Conservation (phyloP, 805 yeast species). For the Phaffomyces thermotolerans region DNA sequence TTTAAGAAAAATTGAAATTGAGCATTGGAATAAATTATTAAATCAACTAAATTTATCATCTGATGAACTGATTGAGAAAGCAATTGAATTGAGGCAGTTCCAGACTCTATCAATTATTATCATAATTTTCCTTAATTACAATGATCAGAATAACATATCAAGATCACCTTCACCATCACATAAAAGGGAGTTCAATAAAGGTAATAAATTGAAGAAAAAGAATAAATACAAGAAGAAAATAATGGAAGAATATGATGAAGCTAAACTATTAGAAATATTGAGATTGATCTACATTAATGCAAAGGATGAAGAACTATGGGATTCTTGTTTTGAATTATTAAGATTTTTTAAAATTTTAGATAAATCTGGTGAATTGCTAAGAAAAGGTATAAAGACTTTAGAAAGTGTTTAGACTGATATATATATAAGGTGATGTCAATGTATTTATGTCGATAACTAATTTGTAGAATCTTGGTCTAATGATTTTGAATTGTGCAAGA, state of each 20-base stretch:
- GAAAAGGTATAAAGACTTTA: constrained; percentile 8
- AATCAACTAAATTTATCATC: constrained; percentile 33
- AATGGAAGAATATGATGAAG: constrained; percentile 2
- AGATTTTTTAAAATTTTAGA: constrained; percentile 26
- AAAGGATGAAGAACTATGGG: constrained; percentile 25
- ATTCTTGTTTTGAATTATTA: constrained; percentile 24
- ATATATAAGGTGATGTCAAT: too few relatives aligned
- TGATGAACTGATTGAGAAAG: constrained; percentile 32
- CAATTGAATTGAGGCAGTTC: constrained; percentile 35
- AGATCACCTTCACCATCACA: neutral
- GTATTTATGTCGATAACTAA: too few relatives aligned
- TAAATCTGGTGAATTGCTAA: constrained; percentile 15
- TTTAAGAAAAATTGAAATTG: constrained; percentile 43
- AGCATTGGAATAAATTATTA: constrained; percentile 39
- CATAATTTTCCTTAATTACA: constrained; percentile 38
- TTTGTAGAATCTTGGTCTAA: too few relatives aligned
- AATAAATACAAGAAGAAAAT: constrained; percentile 2
- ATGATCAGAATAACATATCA: constrained; percentile 19
- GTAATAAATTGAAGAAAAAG: neutral
- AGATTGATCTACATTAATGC: constrained; percentile 23
- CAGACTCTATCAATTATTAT: constrained; percentile 40
- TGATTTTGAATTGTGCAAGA: too few relatives aligned
- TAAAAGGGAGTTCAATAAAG: neutral
- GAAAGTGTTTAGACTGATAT: constrained; percentile 3
- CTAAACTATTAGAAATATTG: constrained; percentile 17